Evolutionary conservation across 2,329 filamentous ascomycete species (phyloP).

Genomic region (Penicillium sp.): DNA sequence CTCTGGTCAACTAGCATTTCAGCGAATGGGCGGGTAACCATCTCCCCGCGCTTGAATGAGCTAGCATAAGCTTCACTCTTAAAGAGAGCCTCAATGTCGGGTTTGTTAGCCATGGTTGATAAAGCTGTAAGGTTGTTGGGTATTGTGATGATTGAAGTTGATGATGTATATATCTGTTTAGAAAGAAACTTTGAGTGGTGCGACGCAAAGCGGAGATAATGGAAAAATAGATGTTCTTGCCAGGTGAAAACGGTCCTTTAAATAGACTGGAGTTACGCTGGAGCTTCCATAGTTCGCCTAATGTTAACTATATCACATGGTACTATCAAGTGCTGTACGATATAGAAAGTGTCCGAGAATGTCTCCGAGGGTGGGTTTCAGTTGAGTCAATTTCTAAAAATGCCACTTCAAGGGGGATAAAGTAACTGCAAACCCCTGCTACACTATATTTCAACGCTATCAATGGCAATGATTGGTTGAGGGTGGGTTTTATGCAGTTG

Average conservation of each 20-base stretch:
- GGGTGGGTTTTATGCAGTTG: neutral
- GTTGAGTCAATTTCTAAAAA: neutral
- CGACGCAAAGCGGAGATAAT: neutral
- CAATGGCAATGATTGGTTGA: neutral
- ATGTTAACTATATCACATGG: neutral
- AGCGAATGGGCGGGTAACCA: conserved; percentile 33
- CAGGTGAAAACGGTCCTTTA: neutral
- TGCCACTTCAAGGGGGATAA: neutral
- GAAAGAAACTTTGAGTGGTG: neutral
- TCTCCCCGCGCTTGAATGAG: conserved; percentile 33
- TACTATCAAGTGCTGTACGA: neutral
- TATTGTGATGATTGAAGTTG: neutral
- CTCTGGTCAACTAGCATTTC: conserved; percentile 31
- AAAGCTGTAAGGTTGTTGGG: neutral
- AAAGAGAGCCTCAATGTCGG: conserved; percentile 11
- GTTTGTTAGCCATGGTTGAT: conserved; percentile 8
- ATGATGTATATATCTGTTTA: neutral
- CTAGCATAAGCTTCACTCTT: conserved; percentile 24
- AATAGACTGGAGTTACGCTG: neutral
- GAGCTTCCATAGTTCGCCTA: too few relatives aligned
- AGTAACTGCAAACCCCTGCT: neutral
- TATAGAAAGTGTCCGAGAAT: conserved; percentile 23
- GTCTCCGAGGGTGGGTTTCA: conserved; percentile 17
- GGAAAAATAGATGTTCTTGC: neutral
- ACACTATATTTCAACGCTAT: neutral